Evolutionary conservation across 371 early-diverging fungal genomes (phyloP), one percentile per base, ranked within the genome.

Genomic region (Syncephalastrum monosporum): DNA sequence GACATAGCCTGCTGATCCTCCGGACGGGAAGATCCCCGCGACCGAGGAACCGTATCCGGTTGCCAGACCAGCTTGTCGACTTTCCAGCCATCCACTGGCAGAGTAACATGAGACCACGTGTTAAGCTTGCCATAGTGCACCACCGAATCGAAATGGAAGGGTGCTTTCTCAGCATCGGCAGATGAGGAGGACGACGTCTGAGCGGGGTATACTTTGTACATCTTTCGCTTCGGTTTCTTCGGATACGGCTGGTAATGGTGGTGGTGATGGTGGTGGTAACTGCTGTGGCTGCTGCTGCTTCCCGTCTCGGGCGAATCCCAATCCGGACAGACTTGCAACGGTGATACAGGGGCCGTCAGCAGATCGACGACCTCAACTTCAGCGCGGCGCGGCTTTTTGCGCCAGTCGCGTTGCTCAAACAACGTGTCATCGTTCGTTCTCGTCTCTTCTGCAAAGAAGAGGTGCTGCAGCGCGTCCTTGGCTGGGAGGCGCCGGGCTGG

Each of bases 401-500:
- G 14, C 14, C 21, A 48, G 12, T 50, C 43, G 25, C 29, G 44
- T 33, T 42, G 25, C 42, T 57, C 47, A 17, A 24, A 43, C 10
- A 24, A n/a, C 24, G 17, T 13, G 17, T 57, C 44, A 4, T 50
- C 24, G 16, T 17, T 7, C 24, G 13, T 13, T 7, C 25, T 17
- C 19, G 7, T 21, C 7, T 57, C 57, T 12, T 60, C 64, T 0
- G 46, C 23, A 68, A 95, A 94, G 80, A 91, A 93, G 1, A 74
- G 68, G 53, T 87, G 81, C 27, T 70, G 59, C 25, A 97, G 59
- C 0, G 90, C 80, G 45, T 82, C 78, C 8, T 77, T 68, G 2
- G 98, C 97, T 1, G 93, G 87, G 12, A 91, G 84, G 24, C 99
- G 72, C 38, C 77, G 62, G 23, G 77, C 73, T 15, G 99, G 98